Conservation (phyloP, 768 basidiomycete genomes). For the Kwoniella newhampshirensis region DNA sequence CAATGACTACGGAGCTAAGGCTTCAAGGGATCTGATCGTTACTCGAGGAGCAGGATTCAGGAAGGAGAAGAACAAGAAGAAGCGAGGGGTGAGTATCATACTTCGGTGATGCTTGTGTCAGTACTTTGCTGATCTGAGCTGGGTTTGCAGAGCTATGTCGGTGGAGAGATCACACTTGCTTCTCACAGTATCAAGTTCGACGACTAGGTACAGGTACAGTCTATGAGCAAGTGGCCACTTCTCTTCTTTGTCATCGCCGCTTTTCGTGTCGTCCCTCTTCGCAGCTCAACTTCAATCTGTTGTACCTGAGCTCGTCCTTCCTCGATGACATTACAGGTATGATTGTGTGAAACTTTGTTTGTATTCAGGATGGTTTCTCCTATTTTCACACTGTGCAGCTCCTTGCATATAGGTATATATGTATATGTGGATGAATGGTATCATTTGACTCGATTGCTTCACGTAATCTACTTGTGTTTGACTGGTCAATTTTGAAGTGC, state of each 20-base stretch:
- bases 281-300: not conserved
- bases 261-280: not conserved
- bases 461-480: too few relatives aligned
- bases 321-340: not conserved
- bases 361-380: too few relatives aligned
- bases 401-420: constrained; percentile 8
- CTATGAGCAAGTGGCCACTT: too few relatives aligned
- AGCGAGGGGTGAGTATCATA: constrained; percentile 62
- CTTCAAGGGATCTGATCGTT: constrained; percentile 81
- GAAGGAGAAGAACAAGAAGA: constrained; percentile 99
- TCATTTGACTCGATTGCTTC: too few relatives aligned
- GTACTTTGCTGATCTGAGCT: not conserved
- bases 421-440: not conserved
- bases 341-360: not conserved
- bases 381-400: constrained; percentile 11
- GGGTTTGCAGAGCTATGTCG: constrained; percentile 66
- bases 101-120: not conserved
- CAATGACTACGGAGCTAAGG: constrained; percentile 85
- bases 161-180: constrained; percentile 91
- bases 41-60: constrained; percentile 93
- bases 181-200: constrained; percentile 85
- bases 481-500: too few relatives aligned
- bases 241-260: too few relatives aligned
- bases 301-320: not conserved
- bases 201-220: too few relatives aligned